phyloP scores from a whole-genome alignment of 208 protist species.

The Trypanosomatidae sp. region DNA sequence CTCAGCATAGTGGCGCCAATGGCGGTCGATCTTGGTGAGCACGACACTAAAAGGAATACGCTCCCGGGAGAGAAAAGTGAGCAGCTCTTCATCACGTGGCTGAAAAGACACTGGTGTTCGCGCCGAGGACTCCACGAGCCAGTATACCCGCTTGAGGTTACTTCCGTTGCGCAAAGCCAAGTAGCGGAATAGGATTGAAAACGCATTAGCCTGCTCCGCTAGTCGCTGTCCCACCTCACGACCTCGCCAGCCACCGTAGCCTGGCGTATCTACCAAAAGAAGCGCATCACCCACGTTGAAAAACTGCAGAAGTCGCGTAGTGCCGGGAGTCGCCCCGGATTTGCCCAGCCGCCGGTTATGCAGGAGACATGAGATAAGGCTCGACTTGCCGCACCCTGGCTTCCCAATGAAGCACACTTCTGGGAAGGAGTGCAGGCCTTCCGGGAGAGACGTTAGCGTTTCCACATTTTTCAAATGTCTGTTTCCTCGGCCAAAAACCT shows the following conservation, averaged over 20 bases:
- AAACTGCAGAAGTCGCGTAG: slow-evolving; percentile 82
- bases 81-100: slow-evolving; percentile 77
- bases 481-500: slow-evolving; percentile 86
- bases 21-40: slow-evolving; percentile 83
- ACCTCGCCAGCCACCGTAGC: slow-evolving; percentile 84
- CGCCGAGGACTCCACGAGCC: slow-evolving; percentile 72
- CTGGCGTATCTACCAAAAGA: slow-evolving; percentile 86
- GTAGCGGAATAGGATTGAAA: slow-evolving; percentile 86
- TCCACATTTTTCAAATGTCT: slow-evolving; percentile 83
- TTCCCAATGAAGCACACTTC: slow-evolving; percentile 92
- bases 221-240: slow-evolving; percentile 37
- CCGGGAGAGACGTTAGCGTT: slow-evolving; percentile 69
- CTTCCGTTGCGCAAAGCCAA: slow-evolving; percentile 70
- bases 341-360: slow-evolving; percentile 76
- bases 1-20: slow-evolving; percentile 45
- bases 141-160: slow-evolving; percentile 86
- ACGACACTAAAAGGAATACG: slow-evolving; percentile 82
- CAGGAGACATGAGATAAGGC: slow-evolving; percentile 76
- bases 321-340: slow-evolving; percentile 46
- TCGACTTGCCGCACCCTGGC: slow-evolving; percentile 87
- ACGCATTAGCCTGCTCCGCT: slow-evolving; percentile 62
- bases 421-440: slow-evolving; percentile 87
- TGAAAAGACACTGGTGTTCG: slow-evolving; percentile 46
- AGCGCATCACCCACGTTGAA: slow-evolving; percentile 90
- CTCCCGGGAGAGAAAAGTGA: slow-evolving; percentile 67